phyloP scores from a whole-genome alignment of 805 yeast genomes.

The Suhomyces kilbournensis region DNA sequence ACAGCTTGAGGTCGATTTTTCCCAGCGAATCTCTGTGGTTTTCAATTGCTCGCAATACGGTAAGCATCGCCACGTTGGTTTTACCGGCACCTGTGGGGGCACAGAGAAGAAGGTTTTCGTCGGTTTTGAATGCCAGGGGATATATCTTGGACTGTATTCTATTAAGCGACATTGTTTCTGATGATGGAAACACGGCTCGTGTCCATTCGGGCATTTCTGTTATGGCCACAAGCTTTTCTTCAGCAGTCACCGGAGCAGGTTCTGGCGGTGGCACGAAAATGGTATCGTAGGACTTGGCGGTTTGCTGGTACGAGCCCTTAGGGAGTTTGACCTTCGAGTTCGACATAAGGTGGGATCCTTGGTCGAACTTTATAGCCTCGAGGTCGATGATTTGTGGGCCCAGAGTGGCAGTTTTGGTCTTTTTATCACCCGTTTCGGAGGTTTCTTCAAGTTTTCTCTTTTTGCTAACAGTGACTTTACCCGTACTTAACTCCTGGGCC shows the following conservation, averaged over 20 bases:
- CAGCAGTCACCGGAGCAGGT: constrained; percentile 36
- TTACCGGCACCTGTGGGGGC: constrained; percentile 99
- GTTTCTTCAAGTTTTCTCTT: constrained; percentile 19
- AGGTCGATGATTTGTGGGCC: constrained; percentile 60
- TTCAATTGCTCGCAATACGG: constrained; percentile 62
- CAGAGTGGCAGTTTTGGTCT: constrained; percentile 16
- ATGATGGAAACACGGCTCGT: constrained; percentile 64
- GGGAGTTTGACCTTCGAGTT: constrained; percentile 72
- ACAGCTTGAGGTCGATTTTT: constrained; percentile 48
- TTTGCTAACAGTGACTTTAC: constrained; percentile 9
- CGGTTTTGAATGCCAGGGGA: constrained; percentile 71
- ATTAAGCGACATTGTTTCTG: constrained; percentile 67
- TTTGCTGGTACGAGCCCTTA: constrained; percentile 75
- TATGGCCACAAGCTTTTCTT: constrained; percentile 53
- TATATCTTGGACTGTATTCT: constrained; percentile 79
- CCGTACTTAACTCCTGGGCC: constrained; percentile 34
- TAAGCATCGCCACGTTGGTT: constrained; percentile 90
- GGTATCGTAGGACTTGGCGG: constrained; percentile 75
- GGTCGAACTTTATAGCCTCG: constrained; percentile 61
- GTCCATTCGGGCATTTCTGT: constrained; percentile 79
- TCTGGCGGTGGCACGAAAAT: constrained; percentile 88
- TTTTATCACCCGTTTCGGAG: constrained; percentile 9
- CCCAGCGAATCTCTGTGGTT: constrained; percentile 49
- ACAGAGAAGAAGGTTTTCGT: constrained; percentile 75
- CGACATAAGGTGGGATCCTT: constrained; percentile 69